Base-by-base conservation (phyloP, 2,329 filamentous ascomycete genomes). In the Aspergillus thermomutatus region DNA sequence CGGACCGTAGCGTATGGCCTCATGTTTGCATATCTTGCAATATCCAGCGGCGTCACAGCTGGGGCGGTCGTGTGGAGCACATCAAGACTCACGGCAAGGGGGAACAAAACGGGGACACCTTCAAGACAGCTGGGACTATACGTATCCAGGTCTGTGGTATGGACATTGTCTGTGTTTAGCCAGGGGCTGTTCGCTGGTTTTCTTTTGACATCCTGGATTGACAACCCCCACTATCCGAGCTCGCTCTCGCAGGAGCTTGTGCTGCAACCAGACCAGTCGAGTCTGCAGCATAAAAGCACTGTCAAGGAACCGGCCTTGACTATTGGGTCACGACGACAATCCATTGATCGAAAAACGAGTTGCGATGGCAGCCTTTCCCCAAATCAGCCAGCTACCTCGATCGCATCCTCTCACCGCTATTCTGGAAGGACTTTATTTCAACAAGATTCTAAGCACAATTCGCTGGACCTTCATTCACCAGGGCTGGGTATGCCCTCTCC, bases 81-180 rank as follows among this genome's bases (percentile, higher is more conserved):
- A 21, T 56, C 63, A 51, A 51, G 56, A 14, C 50, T 62, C 49
- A 41, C 48, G 34, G 57, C 48, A 50, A 17, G 47, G 17, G 40
- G 31, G 17, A 46, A 53, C n/a, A 45, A 46, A 26, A 25, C 43
- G 1, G 10, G 50, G 31, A n/a, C 40, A n/a, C 9, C 40, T 28
- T 46, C 25, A 10, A 53, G 48, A 17, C 60, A 58, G n/a, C 46
- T 60, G 1, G 23, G 10, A 11, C 50, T 69, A 17, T 64, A 76
- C 41, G 63, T 72, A 31, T 68, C 68, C 21, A 74, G 77, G 45
- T 74, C 75, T 53, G 66, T 72, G 9, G 58, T 72, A 40, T 75
- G 72, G 71, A 64, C 64, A 3, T 51, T 72, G 3, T 72, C 72
- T 2, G 59, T 74, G 9, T 65, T 74, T 10, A 50, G 56, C 3